Conservation (phyloP, 192 early-diverging fungal genomes). For the Coemansia sp. region DNA sequence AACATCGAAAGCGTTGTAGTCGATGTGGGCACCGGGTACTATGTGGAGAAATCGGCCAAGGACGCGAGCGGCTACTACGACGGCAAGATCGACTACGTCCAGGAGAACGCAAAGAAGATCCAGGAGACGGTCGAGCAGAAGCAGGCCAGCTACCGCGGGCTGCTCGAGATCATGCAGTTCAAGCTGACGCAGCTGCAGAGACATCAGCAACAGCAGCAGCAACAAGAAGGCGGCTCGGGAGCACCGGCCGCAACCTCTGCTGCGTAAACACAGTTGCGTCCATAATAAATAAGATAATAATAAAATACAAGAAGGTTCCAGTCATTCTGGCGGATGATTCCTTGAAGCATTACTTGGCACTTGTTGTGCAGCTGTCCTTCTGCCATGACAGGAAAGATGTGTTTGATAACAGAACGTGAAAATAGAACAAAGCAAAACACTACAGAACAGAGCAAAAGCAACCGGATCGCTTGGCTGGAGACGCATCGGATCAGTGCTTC, state of each 20-base stretch:
- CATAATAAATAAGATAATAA: not conserved
- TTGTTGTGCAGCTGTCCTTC: too few relatives aligned
- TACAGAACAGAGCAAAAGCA: not conserved
- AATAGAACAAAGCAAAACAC: too few relatives aligned
- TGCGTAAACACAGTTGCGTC: not conserved
- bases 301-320: too few relatives aligned
- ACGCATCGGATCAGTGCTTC: constrained; percentile 22
- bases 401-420: too few relatives aligned
- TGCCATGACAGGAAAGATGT: too few relatives aligned
- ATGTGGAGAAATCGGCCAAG: constrained; percentile 83
- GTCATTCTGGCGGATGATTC: too few relatives aligned
- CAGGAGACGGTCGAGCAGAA: constrained; percentile 79
- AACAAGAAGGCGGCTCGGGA: constrained; percentile 7
- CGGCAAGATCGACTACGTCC: constrained; percentile 78
- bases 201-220: constrained; percentile 22
- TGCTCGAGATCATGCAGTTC: constrained; percentile 52
- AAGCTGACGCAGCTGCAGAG: constrained; percentile 48
- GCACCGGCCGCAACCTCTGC: not conserved
- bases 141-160: constrained; percentile 64
- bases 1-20: constrained; percentile 85
- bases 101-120: constrained; percentile 76
- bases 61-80: constrained; percentile 85
- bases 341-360: too few relatives aligned
- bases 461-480: too few relatives aligned
- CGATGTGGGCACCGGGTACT: constrained; percentile 96